Percentiles rank a stretch among this genome's conserved stretches.
These are phyloP conservation scores for Mercurialis annua DNA, from an alignment of 345 rosid genomes.

Conservation along the genomic window DNA sequence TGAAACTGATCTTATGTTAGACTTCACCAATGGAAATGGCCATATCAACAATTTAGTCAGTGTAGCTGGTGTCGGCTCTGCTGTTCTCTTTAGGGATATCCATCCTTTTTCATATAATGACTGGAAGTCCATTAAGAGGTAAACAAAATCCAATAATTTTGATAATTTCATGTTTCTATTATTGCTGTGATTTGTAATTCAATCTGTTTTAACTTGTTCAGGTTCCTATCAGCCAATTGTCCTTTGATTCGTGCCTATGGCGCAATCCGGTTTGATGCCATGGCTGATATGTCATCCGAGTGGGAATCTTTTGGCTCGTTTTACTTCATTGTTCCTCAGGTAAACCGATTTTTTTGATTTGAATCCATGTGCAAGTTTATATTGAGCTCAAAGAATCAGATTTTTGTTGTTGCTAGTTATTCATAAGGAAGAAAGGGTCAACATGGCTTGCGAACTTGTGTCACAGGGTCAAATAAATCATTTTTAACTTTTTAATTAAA, in stretches of 20 bases:
- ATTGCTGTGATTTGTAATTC: neutral
- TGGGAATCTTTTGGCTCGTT: constrained; percentile 86
- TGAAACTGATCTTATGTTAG: constrained; percentile 28
- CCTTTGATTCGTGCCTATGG: constrained; percentile 90
- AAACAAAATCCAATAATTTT: neutral
- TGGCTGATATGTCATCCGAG: constrained; percentile 49
- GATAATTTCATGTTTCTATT: neutral
- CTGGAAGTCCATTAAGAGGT: constrained; percentile 85
- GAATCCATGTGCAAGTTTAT: neutral
- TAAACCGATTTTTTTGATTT: constrained; percentile 20
- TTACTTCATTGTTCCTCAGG: constrained; percentile 85
- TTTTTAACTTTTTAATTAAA: too few relatives aligned
- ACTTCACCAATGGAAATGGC: constrained; percentile 38
- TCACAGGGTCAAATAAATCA: too few relatives aligned
- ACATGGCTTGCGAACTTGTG: too few relatives aligned
- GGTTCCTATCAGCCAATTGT: constrained; percentile 62
- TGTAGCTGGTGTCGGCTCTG: constrained; percentile 83
- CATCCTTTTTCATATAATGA: constrained; percentile 68
- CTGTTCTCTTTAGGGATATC: constrained; percentile 58
- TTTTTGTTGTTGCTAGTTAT: constrained; percentile 24
- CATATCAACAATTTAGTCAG: constrained; percentile 37
- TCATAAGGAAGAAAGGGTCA: too few relatives aligned
- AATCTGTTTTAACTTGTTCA: constrained; percentile 20
- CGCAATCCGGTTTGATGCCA: constrained; percentile 76
- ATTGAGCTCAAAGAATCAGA: neutral